Conservation (phyloP, 495 filamentous ascomycete species). For the Talaromyces stipitatus region DNA sequence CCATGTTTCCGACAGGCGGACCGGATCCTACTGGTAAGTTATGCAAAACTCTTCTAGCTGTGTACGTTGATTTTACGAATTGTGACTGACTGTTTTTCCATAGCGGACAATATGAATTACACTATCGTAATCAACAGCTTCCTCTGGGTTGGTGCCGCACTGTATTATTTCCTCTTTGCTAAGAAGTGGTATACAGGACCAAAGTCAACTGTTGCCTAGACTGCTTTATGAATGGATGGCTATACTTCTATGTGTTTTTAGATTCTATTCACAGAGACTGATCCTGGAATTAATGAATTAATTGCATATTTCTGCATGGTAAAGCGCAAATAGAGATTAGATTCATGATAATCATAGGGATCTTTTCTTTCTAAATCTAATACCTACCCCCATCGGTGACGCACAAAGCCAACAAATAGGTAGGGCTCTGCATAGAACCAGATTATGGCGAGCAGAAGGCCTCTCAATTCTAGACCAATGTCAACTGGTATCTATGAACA, state of each 20-base stretch:
- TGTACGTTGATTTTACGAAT: not conserved
- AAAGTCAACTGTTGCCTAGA: slow-evolving; percentile 48
- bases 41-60: not conserved
- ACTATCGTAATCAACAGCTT: slow-evolving; percentile 57
- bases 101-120: slow-evolving; percentile 55
- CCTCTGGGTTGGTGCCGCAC: slow-evolving; percentile 53
- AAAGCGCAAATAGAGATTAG: too few species aligned
- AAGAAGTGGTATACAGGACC: slow-evolving; percentile 69
- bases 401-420: too few species aligned
- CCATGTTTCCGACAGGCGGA: slow-evolving; percentile 52
- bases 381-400: too few species aligned
- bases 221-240: not conserved
- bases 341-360: too few species aligned
- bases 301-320: too few species aligned
- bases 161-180: slow-evolving; percentile 58
- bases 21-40: slow-evolving; percentile 44
- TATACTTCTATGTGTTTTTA: not conserved
- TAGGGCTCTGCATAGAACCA: too few species aligned
- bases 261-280: not conserved
- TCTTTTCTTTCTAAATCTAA: too few species aligned
- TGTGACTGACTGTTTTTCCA: slow-evolving; percentile 6
- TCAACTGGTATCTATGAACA: too few species aligned
- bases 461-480: too few species aligned
- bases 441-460: too few species aligned
- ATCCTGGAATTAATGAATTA: not conserved